Conservation (phyloP, 768 basidiomycete species). For the Rhizopogon rudus region DNA sequence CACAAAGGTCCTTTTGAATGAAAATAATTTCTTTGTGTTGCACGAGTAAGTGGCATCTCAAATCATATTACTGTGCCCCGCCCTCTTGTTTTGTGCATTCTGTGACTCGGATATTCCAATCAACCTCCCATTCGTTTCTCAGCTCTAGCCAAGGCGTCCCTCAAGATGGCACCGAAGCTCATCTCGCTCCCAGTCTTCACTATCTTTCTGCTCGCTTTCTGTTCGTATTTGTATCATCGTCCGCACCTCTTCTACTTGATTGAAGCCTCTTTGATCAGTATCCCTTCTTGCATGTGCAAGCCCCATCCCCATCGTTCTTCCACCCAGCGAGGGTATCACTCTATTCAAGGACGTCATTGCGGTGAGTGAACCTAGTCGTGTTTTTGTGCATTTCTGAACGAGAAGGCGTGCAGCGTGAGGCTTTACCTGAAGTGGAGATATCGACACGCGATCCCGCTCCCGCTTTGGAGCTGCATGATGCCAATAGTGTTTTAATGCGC, state of each 20-base stretch:
- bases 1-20: neutral
- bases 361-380: neutral
- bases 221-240: constrained; percentile 2
- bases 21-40: neutral
- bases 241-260: neutral
- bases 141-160: neutral
- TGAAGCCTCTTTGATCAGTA: constrained; percentile 1
- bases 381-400: neutral
- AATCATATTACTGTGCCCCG: neutral
- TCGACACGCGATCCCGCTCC: constrained; percentile 3
- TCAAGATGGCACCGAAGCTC: constrained; percentile 3
- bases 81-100: neutral
- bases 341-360: constrained; percentile 8
- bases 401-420: constrained; percentile 3
- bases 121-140: neutral
- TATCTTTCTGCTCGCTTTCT: constrained; percentile 2
- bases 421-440: neutral
- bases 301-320: constrained; percentile 6
- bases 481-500: neutral
- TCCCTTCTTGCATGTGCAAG: constrained; percentile 3
- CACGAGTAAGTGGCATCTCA: neutral
- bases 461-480: neutral
- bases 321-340: constrained; percentile 2
- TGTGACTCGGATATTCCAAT: neutral
- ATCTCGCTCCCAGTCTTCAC: neutral